Conservation (phyloP, 441 rosid genomes). For the Hura crepitans region DNA sequence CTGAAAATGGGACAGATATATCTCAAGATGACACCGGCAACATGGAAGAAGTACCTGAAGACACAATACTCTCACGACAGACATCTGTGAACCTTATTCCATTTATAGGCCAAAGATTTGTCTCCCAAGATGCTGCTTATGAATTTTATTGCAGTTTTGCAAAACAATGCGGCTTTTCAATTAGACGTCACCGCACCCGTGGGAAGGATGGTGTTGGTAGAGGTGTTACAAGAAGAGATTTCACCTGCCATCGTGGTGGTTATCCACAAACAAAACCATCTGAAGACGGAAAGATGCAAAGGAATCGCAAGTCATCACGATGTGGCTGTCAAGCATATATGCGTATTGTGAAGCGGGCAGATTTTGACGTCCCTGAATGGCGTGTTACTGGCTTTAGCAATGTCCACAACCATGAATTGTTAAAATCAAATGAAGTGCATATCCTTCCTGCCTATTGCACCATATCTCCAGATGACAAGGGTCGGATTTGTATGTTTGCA, state of each 20-base stretch:
- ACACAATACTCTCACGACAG: conserved; percentile 48
- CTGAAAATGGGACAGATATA: conserved; percentile 46
- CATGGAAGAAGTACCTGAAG: conserved; percentile 45
- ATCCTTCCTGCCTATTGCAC: conserved; percentile 48
- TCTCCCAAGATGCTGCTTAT: conserved; percentile 64
- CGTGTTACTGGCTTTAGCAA: conserved; percentile 60
- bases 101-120: conserved; percentile 54
- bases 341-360: conserved; percentile 56
- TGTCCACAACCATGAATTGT: conserved; percentile 53
- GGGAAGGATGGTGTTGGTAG: conserved; percentile 64
- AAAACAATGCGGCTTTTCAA: conserved; percentile 61
- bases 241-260: conserved; percentile 69
- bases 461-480: conserved; percentile 51
- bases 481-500: conserved; percentile 54
- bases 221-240: conserved; percentile 65
- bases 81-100: conserved; percentile 61
- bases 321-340: conserved; percentile 62
- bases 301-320: conserved; percentile 57
- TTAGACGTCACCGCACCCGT: conserved; percentile 56
- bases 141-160: conserved; percentile 68
- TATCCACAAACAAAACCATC: conserved; percentile 51
- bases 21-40: conserved; percentile 42
- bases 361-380: conserved; percentile 65
- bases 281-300: conserved; percentile 59
- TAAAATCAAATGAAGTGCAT: conserved; percentile 41